Evolutionary conservation across 1,284 basidiomycete genomes (phyloP), one percentile per base, ranked within the genome.

Genomic region (Fomitopsis pinicola): DNA sequence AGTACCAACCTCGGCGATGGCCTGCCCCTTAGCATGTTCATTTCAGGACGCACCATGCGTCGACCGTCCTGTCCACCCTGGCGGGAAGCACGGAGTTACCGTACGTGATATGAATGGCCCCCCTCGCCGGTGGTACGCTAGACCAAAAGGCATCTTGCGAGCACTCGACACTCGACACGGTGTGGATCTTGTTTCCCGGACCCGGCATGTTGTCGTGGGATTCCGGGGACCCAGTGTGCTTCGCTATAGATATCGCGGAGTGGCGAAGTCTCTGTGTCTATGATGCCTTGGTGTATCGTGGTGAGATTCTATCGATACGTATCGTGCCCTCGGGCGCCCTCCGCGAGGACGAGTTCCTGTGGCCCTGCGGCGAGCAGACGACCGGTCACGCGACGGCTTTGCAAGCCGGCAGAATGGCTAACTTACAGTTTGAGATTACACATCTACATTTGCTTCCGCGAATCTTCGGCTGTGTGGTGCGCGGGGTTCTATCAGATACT

Each of bases 401-500:
- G 48, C 48, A 33, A 50, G 48, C 48, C 28, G 28, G 15, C 28
- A 2, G 15, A 15, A 8, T 22, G 12, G 9, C 26, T 54, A 26
- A 30, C 28, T 60, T 48, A 38, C 55, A 30, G 28, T 57, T 60
- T 52, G 35, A 38, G 28, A 48, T 60, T 60, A 48, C 54, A 42
- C 45, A 54, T 54, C 30, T 45, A 46, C 30, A 61, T 58, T 42
- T 61, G 59, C 59, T 57, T 61, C 59, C 56, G 59, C 59, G 59
- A 61, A 61, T 61, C 59, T 50, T 54, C 48, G 42, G 35, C 36
- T 36, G 42, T 38, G 33, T 50, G 56, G 59, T 36, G 46, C 22
- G 55, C 59, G 59, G 55, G 55, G 48, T 61, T 61, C 55, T 53
- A 57, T 61, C 59, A 61, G 55, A 61, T 53, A 42, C 44, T 19